These are phyloP conservation scores for Skeletonema potamos DNA, from an alignment of 108 stramenopile species.

Conservation along the genomic window DNA sequence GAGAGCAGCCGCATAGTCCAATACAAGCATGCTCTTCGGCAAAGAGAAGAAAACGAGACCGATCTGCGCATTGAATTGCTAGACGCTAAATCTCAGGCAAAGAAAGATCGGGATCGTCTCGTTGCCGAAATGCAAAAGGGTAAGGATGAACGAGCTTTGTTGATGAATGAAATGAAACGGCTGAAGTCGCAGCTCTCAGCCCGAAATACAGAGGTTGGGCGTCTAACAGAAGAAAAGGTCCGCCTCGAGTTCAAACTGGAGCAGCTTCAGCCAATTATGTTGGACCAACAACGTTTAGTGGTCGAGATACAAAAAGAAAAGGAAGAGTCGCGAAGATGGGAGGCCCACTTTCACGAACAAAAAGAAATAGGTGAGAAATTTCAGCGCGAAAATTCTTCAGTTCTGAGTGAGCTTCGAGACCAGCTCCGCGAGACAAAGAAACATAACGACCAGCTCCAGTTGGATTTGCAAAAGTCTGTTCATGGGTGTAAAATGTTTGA, in stretches of 20 bases:
- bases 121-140: conserved; percentile 6
- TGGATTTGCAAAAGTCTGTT: background rate
- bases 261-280: conserved; percentile 21
- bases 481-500: conserved; percentile 13
- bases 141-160: conserved; percentile 16
- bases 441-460: conserved; percentile 6
- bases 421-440: too few species aligned
- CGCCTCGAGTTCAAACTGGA: conserved; percentile 19
- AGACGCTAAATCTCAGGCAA: conserved; percentile 24
- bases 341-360: conserved; percentile 7
- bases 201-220: conserved; percentile 26
- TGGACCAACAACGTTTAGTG: conserved; percentile 22
- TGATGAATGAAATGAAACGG: conserved; percentile 32
- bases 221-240: conserved; percentile 2
- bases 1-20: conserved; percentile 43
- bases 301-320: conserved; percentile 22
- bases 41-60: conserved; percentile 23
- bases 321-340: conserved; percentile 6
- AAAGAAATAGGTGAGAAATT: conserved; percentile 4
- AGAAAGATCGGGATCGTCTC: conserved; percentile 21
- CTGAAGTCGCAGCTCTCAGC: conserved; percentile 31
- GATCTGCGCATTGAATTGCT: conserved; percentile 29
- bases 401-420: background rate
- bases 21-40: conserved; percentile 34
- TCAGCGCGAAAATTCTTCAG: conserved; percentile 2